Evolutionary conservation across 2,329 filamentous ascomycete genomes (phyloP).

Genomic region (Cladosporium halotolerans): DNA sequence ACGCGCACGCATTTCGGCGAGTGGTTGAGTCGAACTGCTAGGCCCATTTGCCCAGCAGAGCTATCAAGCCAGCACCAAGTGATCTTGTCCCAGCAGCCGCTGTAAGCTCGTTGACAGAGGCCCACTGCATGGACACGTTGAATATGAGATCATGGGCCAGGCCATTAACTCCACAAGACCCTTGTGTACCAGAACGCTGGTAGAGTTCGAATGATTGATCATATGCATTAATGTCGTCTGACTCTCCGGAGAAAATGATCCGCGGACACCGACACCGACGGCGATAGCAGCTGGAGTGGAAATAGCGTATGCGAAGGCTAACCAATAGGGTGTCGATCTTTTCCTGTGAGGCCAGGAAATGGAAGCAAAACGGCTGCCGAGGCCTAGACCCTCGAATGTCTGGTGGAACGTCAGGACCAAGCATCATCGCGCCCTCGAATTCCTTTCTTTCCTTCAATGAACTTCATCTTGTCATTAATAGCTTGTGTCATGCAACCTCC

Average conservation of each 20-base stretch:
- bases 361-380: conserved; percentile 74
- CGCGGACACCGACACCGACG: conserved; percentile 69
- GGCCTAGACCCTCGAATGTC: conserved; percentile 84
- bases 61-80: conserved; percentile 71
- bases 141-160: conserved; percentile 84
- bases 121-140: conserved; percentile 73
- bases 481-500: no score
- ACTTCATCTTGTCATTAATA: no score
- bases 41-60: conserved; percentile 78
- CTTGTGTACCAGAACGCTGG: conserved; percentile 60
- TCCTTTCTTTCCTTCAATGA: no score
- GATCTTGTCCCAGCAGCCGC: conserved; percentile 67
- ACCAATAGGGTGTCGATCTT: conserved; percentile 66
- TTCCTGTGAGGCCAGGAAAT: conserved; percentile 68
- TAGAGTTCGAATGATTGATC: conserved; percentile 82
- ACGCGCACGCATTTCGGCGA: background rate
- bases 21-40: conserved; percentile 60
- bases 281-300: conserved; percentile 82
- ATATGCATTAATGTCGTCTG: conserved; percentile 67
- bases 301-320: conserved; percentile 67
- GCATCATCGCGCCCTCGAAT: no score
- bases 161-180: conserved; percentile 70
- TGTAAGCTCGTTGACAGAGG: conserved; percentile 60
- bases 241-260: conserved; percentile 52
- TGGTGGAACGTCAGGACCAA: conserved; percentile 76